Evolutionary conservation across 73 alveolate genomes (phyloP).

Genomic region (Symbiodinium pilosum): DNA sequence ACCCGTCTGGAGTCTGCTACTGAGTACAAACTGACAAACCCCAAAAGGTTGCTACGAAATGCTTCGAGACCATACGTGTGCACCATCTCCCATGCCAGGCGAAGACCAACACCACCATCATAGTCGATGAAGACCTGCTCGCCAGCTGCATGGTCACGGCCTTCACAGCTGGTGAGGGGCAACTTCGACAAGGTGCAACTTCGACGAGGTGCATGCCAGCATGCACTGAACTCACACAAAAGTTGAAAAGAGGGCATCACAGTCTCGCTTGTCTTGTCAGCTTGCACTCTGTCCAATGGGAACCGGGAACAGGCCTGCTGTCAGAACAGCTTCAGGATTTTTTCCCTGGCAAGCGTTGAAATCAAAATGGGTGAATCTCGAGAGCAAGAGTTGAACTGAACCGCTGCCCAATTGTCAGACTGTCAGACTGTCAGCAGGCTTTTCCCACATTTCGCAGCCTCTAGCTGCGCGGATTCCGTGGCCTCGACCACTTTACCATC

Average conservation of each 20-base stretch:
- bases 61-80: slow-evolving; percentile 42
- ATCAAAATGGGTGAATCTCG: background rate
- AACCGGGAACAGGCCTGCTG: background rate
- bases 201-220: no score
- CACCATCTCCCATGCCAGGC: slow-evolving; percentile 94
- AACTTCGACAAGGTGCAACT: background rate
- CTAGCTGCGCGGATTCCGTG: background rate
- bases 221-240: no score
- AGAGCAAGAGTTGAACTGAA: no score
- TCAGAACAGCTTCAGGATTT: background rate
- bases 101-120: slow-evolving; percentile 75
- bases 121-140: slow-evolving; percentile 75
- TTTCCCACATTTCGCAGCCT: no score
- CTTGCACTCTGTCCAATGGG: no score
- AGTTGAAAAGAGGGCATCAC: no score
- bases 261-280: no score
- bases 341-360: background rate
- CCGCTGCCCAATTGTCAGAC: no score
- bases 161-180: background rate
- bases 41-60: no score
- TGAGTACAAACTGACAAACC: background rate
- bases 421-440: no score
- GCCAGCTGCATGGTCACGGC: slow-evolving; percentile 58
- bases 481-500: slow-evolving; percentile 73
- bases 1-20: no score